Evolutionary conservation across 768 basidiomycete genomes (phyloP).

Genomic region (Paxillus involutus): DNA sequence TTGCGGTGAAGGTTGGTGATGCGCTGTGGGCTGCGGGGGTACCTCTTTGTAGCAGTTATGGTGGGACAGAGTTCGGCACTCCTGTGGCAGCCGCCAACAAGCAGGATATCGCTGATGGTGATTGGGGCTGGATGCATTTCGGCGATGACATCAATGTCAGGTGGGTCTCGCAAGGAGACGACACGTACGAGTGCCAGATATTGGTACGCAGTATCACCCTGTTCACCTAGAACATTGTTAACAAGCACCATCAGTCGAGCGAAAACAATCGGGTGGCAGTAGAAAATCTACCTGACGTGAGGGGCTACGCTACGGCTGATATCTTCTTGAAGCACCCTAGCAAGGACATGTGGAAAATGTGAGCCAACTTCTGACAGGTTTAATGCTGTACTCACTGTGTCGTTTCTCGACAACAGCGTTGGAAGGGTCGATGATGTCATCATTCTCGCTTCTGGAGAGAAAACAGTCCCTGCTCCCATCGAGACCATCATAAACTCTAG

Average conservation of each 20-base stretch:
- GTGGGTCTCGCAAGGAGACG: conserved; percentile 28
- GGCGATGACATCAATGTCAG: conserved; percentile 11
- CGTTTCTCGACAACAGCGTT: not conserved
- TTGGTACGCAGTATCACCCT: not conserved
- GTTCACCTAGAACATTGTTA: conserved; percentile 2
- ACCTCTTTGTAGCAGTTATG: conserved; percentile 33
- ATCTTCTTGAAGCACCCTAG: conserved; percentile 45
- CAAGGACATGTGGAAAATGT: conserved; percentile 43
- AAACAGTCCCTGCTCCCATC: conserved; percentile 28
- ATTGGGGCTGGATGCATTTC: conserved; percentile 27
- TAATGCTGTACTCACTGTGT: conserved; percentile 25
- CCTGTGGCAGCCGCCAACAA: not conserved
- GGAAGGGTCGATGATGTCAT: conserved; percentile 39
- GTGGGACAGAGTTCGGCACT: conserved; percentile 31
- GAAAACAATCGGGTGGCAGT: conserved; percentile 6
- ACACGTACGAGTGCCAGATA: conserved; percentile 29
- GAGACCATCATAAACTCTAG: conserved; percentile 24
- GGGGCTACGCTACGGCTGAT: conserved; percentile 41
- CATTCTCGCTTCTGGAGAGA: conserved; percentile 24
- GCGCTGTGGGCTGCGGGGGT: conserved; percentile 32
- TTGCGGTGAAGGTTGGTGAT: conserved; percentile 37
- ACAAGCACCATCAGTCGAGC: conserved; percentile 1
- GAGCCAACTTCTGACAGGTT: not conserved
- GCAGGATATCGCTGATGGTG: conserved; percentile 14
- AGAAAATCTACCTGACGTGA: conserved; percentile 31